Evolutionary conservation across 495 filamentous ascomycete species (phyloP).

Genomic region (Hyaloscypha variabilis): DNA sequence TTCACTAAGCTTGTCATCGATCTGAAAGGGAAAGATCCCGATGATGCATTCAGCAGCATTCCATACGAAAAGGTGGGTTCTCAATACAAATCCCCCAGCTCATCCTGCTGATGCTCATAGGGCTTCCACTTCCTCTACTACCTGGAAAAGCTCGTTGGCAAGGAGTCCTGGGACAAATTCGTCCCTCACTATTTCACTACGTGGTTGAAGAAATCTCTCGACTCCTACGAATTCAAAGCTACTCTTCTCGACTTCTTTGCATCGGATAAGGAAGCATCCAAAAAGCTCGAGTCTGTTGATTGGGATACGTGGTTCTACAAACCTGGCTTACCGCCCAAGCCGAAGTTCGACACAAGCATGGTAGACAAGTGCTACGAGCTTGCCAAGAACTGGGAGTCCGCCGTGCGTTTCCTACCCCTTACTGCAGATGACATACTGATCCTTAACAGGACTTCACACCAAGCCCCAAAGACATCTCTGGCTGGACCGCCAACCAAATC

Average conservation of each 20-base stretch:
- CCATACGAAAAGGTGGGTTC: slow-evolving; percentile 68
- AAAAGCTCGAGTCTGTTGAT: slow-evolving; percentile 69
- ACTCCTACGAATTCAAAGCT: slow-evolving; percentile 90
- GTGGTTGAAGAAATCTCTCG: slow-evolving; percentile 78
- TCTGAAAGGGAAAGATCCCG: slow-evolving; percentile 88
- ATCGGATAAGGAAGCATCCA: slow-evolving; percentile 64
- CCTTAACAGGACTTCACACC: slow-evolving; percentile 61
- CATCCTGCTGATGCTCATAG: slow-evolving; percentile 33
- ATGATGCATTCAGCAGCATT: slow-evolving; percentile 89
- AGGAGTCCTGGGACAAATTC: slow-evolving; percentile 85
- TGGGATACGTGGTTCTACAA: slow-evolving; percentile 89
- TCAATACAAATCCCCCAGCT: not conserved
- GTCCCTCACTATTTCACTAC: slow-evolving; percentile 93
- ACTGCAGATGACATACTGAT: slow-evolving; percentile 10
- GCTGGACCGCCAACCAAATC: slow-evolving; percentile 80
- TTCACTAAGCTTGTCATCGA: slow-evolving; percentile 90
- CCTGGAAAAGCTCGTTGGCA: slow-evolving; percentile 83
- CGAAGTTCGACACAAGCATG: slow-evolving; percentile 84
- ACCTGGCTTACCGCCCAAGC: slow-evolving; percentile 86
- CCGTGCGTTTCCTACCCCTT: slow-evolving; percentile 17
- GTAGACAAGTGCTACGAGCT: slow-evolving; percentile 85
- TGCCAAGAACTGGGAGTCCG: slow-evolving; percentile 73
- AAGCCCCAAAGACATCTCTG: slow-evolving; percentile 63
- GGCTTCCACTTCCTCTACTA: slow-evolving; percentile 81
- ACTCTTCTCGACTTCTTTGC: slow-evolving; percentile 85